Conservation (phyloP, 169 alveolate genomes). For the Babesia gibsoni region DNA sequence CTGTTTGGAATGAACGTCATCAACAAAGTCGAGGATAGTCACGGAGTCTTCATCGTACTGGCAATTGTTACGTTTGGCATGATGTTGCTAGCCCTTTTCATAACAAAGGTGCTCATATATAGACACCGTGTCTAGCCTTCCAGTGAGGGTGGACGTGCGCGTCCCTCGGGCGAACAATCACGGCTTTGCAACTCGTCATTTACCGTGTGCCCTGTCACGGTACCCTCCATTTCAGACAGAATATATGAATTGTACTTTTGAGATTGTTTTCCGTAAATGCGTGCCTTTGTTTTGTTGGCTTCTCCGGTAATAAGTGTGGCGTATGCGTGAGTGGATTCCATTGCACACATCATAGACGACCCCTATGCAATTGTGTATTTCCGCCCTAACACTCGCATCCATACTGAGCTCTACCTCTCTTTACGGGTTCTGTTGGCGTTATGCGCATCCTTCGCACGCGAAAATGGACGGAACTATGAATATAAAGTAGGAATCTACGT, state of each 20-base stretch:
- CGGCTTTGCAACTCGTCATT: background rate
- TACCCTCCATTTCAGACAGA: background rate
- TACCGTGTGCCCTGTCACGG: background rate
- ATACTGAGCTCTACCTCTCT: too few species aligned
- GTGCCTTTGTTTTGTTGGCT: too few species aligned
- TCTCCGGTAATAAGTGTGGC: conserved; percentile 16
- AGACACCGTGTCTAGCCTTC: conserved; percentile 65
- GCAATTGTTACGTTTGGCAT: conserved; percentile 42
- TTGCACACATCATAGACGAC: background rate
- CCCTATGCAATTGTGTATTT: background rate
- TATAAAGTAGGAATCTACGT: conserved; percentile 23
- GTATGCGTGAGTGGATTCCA: background rate
- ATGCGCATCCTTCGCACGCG: background rate
- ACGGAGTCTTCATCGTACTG: conserved; percentile 65
- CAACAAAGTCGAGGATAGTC: conserved; percentile 67
- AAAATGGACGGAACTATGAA: conserved; percentile 7
- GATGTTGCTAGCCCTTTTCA: conserved; percentile 50
- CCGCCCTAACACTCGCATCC: background rate
- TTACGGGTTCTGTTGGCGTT: too few species aligned
- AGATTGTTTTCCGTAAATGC: background rate
- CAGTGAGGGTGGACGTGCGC: background rate
- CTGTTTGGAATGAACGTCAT: conserved; percentile 78
- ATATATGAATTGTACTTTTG: background rate
- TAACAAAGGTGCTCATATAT: conserved; percentile 57
- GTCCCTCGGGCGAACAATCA: too few species aligned